Base-by-base conservation (phyloP, 768 basidiomycete species). In the Collybia mongolica region DNA sequence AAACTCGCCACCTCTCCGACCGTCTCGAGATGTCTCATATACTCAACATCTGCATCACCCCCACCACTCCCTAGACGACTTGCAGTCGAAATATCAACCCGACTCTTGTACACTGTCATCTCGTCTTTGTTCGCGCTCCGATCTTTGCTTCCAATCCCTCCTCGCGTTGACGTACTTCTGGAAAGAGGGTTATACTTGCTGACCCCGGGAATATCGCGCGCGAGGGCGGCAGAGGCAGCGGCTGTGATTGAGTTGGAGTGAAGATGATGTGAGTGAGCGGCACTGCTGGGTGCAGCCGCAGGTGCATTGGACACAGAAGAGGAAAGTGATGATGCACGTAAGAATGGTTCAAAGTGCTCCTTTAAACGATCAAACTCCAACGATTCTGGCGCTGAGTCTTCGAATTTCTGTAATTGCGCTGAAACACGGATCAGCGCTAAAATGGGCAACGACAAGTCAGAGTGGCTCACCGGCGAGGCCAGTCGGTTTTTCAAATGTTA, bases 401-500 rank as follows among this genome's bases (percentile, higher is more conserved):
- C 90, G 51, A 79, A 81, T 68, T 88, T 93, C 64, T 97, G 94
- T 22, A 98, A 72, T 65, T 98, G 96, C 17, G 88, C 95, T 98
- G 43, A n/a, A 39, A 38, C 40, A 14, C 17, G 14, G 18, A 22
- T 46, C 18, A 19, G 22, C 12, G 28, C 23, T 39, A 18, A 35
- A 26, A 22, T 14, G 44, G 35, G 24, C 7, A 4, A 32, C 14
- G 11, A 14, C 2, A 32, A 32, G 32, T 9, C 3, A 41, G 17
- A 44, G 19, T 11, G 28, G 60, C 84, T 56, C 52, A 96, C 96
- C 83, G 52, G 95, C 94, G 23, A 99, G 81, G 14, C 96, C 94
- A 0, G 95, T 97, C 0, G 95, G 91, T 64, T 98, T 99, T 62
- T 98, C 95, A 58, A 98, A 98, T 9, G 84, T 89, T 61, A 95